A percentile compares a stretch with the other conserved stretches of the same genome.
phyloP scores from a whole-genome alignment of 805 yeast species.

The Blastobotrys peoriensis region DNA sequence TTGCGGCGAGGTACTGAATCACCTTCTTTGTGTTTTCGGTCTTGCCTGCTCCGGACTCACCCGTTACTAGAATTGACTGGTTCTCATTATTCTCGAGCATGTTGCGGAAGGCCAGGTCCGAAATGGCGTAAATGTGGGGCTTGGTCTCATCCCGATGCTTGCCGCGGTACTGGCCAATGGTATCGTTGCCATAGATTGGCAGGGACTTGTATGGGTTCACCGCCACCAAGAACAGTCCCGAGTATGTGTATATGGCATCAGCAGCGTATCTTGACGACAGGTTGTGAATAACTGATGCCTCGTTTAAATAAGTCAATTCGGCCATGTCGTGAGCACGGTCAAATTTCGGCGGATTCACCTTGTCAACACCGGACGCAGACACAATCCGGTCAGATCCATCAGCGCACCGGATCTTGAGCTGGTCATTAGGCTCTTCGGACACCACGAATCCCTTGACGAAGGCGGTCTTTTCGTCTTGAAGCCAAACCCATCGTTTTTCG shows the following conservation, averaged over 20 bases:
- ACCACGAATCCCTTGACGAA: slow-evolving; percentile 58
- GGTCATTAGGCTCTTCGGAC: slow-evolving; percentile 35
- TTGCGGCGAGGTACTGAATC: slow-evolving; percentile 81
- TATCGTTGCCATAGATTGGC: slow-evolving; percentile 60
- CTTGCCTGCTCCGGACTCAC: slow-evolving; percentile 98
- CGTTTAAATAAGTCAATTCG: slow-evolving; percentile 86
- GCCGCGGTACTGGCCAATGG: slow-evolving; percentile 51
- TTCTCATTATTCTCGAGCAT: slow-evolving; percentile 62
- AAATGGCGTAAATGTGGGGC: slow-evolving; percentile 90
- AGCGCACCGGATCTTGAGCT: slow-evolving; percentile 36
- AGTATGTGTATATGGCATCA: slow-evolving; percentile 75
- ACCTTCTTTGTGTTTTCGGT: slow-evolving; percentile 96
- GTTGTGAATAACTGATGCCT: slow-evolving; percentile 90
- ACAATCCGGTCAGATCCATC: slow-evolving; percentile 39
- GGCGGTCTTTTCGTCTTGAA: slow-evolving; percentile 51
- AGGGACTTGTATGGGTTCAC: slow-evolving; percentile 82
- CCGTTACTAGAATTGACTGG: slow-evolving; percentile 94
- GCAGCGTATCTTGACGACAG: slow-evolving; percentile 67
- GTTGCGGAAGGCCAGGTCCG: slow-evolving; percentile 79
- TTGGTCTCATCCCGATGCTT: slow-evolving; percentile 40
- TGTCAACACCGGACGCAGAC: slow-evolving; percentile 43
- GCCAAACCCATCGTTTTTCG: slow-evolving; percentile 67
- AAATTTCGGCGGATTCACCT: slow-evolving; percentile 83
- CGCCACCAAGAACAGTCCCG: slow-evolving; percentile 93
- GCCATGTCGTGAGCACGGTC: slow-evolving; percentile 94